These are phyloP conservation scores for Terana coerulea DNA, from an alignment of 768 basidiomycete genomes.

Conservation along the genomic window DNA sequence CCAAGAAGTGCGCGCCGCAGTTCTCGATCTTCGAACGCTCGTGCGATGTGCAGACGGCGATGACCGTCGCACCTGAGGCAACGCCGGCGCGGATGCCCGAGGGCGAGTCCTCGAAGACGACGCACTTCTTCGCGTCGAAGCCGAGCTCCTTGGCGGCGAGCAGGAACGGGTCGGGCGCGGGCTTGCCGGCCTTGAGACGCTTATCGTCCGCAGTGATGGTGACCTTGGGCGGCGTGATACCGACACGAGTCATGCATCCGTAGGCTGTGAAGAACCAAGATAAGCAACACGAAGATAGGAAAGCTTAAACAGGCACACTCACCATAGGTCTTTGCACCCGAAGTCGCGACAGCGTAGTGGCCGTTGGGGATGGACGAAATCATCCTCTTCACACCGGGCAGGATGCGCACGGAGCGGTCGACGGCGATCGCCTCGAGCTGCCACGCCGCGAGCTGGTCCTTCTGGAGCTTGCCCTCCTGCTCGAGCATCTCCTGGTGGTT, in stretches of 20 bases:
- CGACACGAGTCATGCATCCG: constrained; percentile 69
- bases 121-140: constrained; percentile 52
- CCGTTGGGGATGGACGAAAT: constrained; percentile 63
- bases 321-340: constrained; percentile 70
- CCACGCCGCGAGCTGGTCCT: constrained; percentile 44
- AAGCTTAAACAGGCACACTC: constrained; percentile 18
- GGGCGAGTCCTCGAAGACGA: constrained; percentile 77
- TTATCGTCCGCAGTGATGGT: constrained; percentile 78
- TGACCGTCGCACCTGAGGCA: constrained; percentile 67
- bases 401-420: constrained; percentile 63
- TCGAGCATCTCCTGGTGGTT: constrained; percentile 32
- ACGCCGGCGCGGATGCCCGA: constrained; percentile 65
- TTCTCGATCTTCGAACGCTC: constrained; percentile 49
- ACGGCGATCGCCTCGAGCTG: constrained; percentile 51
- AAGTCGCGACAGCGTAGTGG: constrained; percentile 71
- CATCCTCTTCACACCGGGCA: constrained; percentile 65
- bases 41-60: constrained; percentile 76
- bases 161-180: constrained; percentile 60
- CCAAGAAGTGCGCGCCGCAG: constrained; percentile 53
- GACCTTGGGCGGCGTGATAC: constrained; percentile 60
- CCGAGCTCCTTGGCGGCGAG: constrained; percentile 59
- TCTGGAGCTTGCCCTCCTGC: constrained; percentile 26
- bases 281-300: constrained; percentile 8
- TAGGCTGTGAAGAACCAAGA: constrained; percentile 34
- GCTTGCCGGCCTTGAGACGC: constrained; percentile 63